Conservation (phyloP, 208 protist species). For the Trypanosoma vivax region DNA sequence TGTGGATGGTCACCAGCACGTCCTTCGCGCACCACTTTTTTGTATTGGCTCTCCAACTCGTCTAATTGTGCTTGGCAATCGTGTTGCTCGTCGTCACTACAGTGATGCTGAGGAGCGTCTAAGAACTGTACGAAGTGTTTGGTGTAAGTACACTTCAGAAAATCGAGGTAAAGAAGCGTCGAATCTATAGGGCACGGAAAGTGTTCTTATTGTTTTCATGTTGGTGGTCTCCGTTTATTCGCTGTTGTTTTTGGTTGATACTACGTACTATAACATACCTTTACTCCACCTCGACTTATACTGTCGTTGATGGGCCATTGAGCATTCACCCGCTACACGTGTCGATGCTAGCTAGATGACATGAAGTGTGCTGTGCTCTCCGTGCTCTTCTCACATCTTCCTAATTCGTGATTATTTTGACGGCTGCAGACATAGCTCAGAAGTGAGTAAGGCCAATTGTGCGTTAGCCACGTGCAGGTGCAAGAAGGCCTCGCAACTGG, state of each 20-base stretch:
- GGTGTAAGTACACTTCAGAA: background rate
- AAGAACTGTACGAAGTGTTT: background rate
- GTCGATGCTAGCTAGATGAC: no score
- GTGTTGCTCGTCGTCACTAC: constrained; percentile 7
- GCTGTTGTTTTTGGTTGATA: background rate
- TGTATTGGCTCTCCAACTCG: constrained; percentile 60
- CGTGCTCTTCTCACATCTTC: no score
- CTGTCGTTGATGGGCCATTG: no score
- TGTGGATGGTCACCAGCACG: constrained; percentile 71
- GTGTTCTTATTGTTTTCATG: background rate
- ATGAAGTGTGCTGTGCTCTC: no score
- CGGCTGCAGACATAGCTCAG: no score
- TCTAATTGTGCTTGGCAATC: constrained; percentile 63
- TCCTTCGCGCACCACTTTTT: constrained; percentile 56
- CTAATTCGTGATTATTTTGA: no score
- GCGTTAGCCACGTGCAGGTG: no score
- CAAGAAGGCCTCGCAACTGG: no score
- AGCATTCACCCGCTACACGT: no score
- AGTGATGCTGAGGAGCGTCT: constrained; percentile 1
- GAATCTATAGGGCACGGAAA: no score
- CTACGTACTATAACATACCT: background rate
- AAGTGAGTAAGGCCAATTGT: no score
- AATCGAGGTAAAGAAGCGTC: background rate
- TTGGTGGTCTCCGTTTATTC: background rate
- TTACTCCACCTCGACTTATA: no score